These are phyloP conservation scores for Podaxis mareebaensis DNA, from an alignment of 768 basidiomycete genomes.

Conservation along the genomic window DNA sequence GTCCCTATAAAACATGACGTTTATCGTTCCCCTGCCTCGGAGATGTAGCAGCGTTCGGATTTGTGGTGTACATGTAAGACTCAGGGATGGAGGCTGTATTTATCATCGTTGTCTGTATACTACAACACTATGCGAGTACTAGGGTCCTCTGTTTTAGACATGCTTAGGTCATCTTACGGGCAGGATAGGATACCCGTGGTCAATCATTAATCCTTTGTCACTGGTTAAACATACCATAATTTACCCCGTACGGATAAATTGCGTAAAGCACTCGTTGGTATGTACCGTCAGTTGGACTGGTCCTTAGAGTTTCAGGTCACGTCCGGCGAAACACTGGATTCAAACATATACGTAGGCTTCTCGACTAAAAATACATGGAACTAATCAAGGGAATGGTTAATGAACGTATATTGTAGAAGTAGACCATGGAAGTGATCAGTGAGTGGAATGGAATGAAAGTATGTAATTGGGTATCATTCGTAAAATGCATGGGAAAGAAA, in stretches of 20 bases:
- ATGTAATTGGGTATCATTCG: background rate
- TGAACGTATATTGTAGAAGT: background rate
- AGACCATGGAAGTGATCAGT: background rate
- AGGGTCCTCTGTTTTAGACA: background rate
- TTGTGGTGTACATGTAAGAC: background rate
- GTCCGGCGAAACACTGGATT: background rate
- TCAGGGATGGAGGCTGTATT: background rate
- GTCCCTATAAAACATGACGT: background rate
- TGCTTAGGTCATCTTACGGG: background rate
- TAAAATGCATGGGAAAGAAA: background rate
- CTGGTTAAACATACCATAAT: background rate
- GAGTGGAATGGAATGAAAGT: background rate
- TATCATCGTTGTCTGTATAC: background rate
- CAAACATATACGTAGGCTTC: background rate
- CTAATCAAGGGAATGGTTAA: background rate
- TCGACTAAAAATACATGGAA: slow-evolving; percentile 9
- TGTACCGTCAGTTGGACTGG: no score
- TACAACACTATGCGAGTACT: background rate
- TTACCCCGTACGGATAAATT: background rate
- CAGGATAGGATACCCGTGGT: background rate
- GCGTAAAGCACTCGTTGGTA: background rate
- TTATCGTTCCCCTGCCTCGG: background rate
- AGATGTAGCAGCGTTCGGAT: background rate
- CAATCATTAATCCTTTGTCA: background rate
- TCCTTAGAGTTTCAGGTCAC: background rate